Evolutionary conservation across 2,329 filamentous ascomycete species (phyloP).

Genomic region (Cladophialophora exuberans): DNA sequence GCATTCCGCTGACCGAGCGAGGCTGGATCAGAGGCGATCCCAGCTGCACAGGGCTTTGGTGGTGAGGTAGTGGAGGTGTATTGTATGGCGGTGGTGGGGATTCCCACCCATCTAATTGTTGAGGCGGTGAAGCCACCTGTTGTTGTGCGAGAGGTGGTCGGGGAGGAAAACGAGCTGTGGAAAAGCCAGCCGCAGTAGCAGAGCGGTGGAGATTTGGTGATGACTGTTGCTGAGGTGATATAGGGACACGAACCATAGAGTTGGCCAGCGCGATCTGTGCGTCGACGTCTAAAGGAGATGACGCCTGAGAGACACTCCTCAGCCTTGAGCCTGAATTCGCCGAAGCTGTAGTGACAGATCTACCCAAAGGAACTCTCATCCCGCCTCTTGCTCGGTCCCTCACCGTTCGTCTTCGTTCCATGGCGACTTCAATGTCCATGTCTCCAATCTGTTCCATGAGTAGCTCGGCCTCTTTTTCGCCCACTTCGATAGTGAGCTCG

Average conservation of each 20-base stretch:
- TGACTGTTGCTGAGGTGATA: constrained; percentile 5
- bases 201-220: constrained; percentile 28
- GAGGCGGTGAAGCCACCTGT: constrained; percentile 10
- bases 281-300: constrained; percentile 35
- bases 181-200: constrained; percentile 67
- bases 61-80: constrained; percentile 6
- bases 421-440: constrained; percentile 76
- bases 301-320: constrained; percentile 27
- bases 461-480: constrained; percentile 68
- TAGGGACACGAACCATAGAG: constrained; percentile 2
- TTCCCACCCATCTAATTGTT: constrained; percentile 29
- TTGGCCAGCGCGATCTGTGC: constrained; percentile 40
- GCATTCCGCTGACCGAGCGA: constrained; percentile 10
- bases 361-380: constrained; percentile 36
- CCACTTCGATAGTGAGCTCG: constrained; percentile 73
- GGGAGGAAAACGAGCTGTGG: constrained; percentile 65
- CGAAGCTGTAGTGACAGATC: constrained; percentile 44
- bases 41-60: constrained; percentile 6
- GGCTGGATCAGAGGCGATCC: constrained; percentile 19
- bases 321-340: constrained; percentile 18
- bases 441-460: constrained; percentile 75
- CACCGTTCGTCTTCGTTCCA: constrained; percentile 71
- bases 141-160: constrained; percentile 39
- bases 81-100: constrained; percentile 34
- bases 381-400: constrained; percentile 25